Evolutionary conservation across 2,329 filamentous ascomycete genomes (phyloP).

Genomic region (Fusarium chaquense): DNA sequence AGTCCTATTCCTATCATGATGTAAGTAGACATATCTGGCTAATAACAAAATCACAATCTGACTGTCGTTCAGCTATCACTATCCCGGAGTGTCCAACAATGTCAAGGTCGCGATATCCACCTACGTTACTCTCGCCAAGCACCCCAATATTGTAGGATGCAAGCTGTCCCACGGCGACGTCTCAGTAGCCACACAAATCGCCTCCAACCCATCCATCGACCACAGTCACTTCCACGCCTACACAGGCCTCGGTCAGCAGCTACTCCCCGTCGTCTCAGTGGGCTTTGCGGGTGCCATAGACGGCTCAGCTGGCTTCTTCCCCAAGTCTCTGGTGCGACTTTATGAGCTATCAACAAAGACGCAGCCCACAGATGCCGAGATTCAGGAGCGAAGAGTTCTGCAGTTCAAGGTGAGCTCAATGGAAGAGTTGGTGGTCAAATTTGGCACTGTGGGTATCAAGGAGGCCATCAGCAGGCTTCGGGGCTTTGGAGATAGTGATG

Average conservation of each 20-base stretch:
- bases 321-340: conserved; percentile 69
- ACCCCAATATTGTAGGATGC: conserved; percentile 76
- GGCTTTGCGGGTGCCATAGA: conserved; percentile 72
- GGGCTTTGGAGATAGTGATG: conserved; percentile 69
- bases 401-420: conserved; percentile 72
- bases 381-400: conserved; percentile 64
- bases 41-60: not conserved
- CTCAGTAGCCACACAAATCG: conserved; percentile 72
- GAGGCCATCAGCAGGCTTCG: conserved; percentile 71
- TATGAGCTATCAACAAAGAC: conserved; percentile 60
- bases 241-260: conserved; percentile 74
- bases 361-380: conserved; percentile 54
- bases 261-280: conserved; percentile 69
- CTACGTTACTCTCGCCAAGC: conserved; percentile 67
- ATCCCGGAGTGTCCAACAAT: conserved; percentile 75
- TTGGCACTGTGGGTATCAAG: conserved; percentile 74
- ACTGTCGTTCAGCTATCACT: conserved; percentile 65
- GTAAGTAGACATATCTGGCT: conserved; percentile 52
- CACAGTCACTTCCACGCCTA: conserved; percentile 69
- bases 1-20: conserved; percentile 70
- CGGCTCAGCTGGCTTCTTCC: conserved; percentile 72
- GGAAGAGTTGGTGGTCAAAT: conserved; percentile 71
- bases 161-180: conserved; percentile 77
- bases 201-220: conserved; percentile 69
- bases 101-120: conserved; percentile 69